Base-by-base conservation (phyloP, 768 basidiomycete genomes). In the Rhizopogon vinicolor region DNA sequence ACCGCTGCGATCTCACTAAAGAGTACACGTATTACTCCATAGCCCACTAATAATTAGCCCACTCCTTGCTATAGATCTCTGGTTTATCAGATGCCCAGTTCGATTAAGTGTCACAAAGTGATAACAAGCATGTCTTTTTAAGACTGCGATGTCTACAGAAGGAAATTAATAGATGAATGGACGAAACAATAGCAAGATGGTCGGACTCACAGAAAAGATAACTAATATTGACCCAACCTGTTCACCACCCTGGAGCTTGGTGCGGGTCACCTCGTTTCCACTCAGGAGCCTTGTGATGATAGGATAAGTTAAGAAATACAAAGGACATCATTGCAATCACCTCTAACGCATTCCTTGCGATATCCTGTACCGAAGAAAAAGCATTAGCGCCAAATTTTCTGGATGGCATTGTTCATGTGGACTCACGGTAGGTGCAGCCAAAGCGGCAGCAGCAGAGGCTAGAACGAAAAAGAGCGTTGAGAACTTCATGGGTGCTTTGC, bases 391-490 rank as follows among this genome's bases (percentile, higher is more conserved):
- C 16, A 16, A 13, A 43, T 16, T 42, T 4, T 14, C 3, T 14
- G 5, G 8, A 19, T 8, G 3, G 29, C 28, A 9, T 19, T 10
- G 5, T 22, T n/a, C 16, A 33, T 2, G 14, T 13, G 12, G 7
- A 52, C 55, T 43, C 7, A 56, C 55, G n/a, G 43, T 14, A 5
- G 55, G 55, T 7, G 44, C 16, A 25, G 55, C 55, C 1, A 54
- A 41, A 3, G 52, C 53, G 2, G 55, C 4, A 8, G 10, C 43
- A 1, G 44, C 52, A 22, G 51, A 54, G 25, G 55, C 55, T 3
- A 54, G 22, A 13, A 44, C 41, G 3, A 53, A 44, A 5, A 54
- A 37, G 39, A 56, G 37, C 18, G 31, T 12, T 16, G 31, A 54
- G 52, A 54, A 29, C 52, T 56, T 41, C 55, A 56, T 56, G 13